These are phyloP conservation scores for Gamarada debralockiae DNA, from an alignment of 495 filamentous ascomycete genomes.

Conservation along the genomic window DNA sequence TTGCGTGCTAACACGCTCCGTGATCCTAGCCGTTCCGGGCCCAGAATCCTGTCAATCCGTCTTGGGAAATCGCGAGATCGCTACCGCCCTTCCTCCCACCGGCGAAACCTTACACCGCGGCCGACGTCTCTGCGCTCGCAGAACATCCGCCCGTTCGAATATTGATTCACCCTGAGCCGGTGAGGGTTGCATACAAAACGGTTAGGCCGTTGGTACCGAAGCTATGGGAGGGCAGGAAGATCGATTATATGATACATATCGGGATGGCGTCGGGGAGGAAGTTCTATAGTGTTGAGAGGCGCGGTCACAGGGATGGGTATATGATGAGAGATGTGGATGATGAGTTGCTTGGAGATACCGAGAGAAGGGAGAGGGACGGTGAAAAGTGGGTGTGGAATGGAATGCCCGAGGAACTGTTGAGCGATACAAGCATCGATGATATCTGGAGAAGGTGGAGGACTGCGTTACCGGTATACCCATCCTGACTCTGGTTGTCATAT, in stretches of 20 bases:
- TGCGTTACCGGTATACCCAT: conserved; percentile 32
- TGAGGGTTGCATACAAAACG: conserved; percentile 65
- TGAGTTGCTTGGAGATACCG: conserved; percentile 27
- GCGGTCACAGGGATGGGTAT: conserved; percentile 76
- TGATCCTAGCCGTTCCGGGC: conserved; percentile 59
- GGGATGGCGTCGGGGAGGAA: conserved; percentile 71
- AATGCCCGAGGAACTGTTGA: conserved; percentile 41
- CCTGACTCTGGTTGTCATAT: background rate
- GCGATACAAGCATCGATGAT: conserved; percentile 48
- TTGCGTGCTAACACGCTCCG: conserved; percentile 4
- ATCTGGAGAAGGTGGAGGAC: conserved; percentile 52
- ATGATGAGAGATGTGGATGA: conserved; percentile 64
- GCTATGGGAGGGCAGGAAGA: conserved; percentile 42
- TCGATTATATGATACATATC: conserved; percentile 71
- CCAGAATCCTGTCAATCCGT: conserved; percentile 62
- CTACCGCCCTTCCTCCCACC: conserved; percentile 43
- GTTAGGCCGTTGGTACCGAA: conserved; percentile 58
- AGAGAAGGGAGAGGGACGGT: conserved; percentile 33
- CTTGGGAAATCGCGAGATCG: conserved; percentile 62
- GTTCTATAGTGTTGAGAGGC: conserved; percentile 66
- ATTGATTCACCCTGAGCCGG: conserved; percentile 50
- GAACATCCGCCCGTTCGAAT: conserved; percentile 29
- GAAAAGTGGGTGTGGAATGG: conserved; percentile 42
- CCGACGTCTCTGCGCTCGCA: conserved; percentile 44
- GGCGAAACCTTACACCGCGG: conserved; percentile 27